Percentiles rank a stretch among this genome's conserved stretches.
Evolutionary conservation across 306 rosid species (phyloP).

Genomic region (Rosa chinensis): DNA sequence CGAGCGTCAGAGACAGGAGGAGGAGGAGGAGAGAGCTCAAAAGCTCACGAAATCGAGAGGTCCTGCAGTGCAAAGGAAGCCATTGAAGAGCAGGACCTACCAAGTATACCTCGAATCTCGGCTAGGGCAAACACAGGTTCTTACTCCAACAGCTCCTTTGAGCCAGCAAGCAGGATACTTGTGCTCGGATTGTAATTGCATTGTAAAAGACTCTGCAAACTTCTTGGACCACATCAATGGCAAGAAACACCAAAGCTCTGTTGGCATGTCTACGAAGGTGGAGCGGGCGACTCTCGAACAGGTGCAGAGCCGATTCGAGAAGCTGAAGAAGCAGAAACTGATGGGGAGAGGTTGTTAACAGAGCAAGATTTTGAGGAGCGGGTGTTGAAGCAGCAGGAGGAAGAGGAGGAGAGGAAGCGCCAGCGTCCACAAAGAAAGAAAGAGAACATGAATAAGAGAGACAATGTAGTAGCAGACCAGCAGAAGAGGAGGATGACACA

Average conservation of each 20-base stretch:
- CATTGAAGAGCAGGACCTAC: conserved; percentile 84
- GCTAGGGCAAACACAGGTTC: conserved; percentile 90
- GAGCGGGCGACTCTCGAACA: not conserved
- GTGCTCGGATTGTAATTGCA: not conserved
- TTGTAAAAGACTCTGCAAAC: not conserved
- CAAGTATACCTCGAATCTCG: conserved; percentile 88
- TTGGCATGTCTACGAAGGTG: not conserved
- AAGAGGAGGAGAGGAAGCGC: not conserved
- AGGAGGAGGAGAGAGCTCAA: conserved; percentile 41
- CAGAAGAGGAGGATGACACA: too few relatives aligned
- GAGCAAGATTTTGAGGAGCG: not conserved
- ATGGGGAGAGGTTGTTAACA: not conserved
- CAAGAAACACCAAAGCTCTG: not conserved
- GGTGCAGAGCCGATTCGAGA: not conserved
- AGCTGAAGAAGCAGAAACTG: not conserved
- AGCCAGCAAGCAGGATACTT: conserved; percentile 65
- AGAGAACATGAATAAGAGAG: not conserved
- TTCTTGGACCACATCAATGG: conserved; percentile 6
- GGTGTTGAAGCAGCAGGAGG: not conserved
- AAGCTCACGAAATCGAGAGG: conserved; percentile 65
- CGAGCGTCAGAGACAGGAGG: conserved; percentile 88
- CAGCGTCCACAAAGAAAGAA: not conserved
- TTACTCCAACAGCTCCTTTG: conserved; percentile 86
- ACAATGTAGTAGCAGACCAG: not conserved
- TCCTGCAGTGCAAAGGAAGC: conserved; percentile 82